Percentiles rank a stretch among this genome's conserved stretches.
Evolutionary conservation across 176 grass and related monocot species (phyloP).

Genomic region (Oryza punctata): DNA sequence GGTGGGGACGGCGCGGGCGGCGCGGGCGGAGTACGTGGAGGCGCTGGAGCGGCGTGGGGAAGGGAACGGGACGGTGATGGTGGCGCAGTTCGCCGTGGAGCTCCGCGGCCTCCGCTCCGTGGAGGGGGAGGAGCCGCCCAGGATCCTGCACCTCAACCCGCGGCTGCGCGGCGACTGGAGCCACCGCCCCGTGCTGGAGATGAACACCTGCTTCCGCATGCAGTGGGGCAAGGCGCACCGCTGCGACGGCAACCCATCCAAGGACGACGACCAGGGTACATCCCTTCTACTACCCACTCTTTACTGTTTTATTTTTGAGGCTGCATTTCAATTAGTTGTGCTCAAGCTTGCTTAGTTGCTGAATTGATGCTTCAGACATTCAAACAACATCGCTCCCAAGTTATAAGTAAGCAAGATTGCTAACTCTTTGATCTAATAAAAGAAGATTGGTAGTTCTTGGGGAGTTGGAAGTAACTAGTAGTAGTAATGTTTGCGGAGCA

Average conservation of each 20-base stretch:
- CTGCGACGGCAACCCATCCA: constrained; percentile 57
- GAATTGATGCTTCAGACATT: not conserved
- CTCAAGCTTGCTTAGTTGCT: not conserved
- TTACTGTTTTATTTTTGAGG: not conserved
- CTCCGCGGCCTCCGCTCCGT: constrained; percentile 66
- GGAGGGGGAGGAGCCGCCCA: constrained; percentile 80
- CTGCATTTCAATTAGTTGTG: not conserved
- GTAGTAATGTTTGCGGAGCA: not conserved
- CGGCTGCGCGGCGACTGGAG: constrained; percentile 88
- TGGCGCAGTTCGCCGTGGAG: constrained; percentile 92
- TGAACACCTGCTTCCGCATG: constrained; percentile 92
- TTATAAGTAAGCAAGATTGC: not conserved
- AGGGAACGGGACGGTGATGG: constrained; percentile 73
- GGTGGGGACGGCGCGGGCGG: constrained; percentile 58
- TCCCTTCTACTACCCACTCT: not conserved
- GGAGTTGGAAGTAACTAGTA: not conserved
- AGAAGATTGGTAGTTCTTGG: no score
- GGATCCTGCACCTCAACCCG: constrained; percentile 93
- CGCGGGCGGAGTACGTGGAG: constrained; percentile 60
- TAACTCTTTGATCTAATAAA: not conserved
- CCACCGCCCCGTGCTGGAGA: constrained; percentile 69
- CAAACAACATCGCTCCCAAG: not conserved
- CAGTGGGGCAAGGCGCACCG: constrained; percentile 91
- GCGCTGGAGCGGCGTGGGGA: constrained; percentile 52
- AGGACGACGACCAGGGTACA: constrained; percentile 65